Percentiles rank a stretch among this genome's conserved stretches.
These are phyloP conservation scores for Aspergillus campestris DNA, from an alignment of 495 filamentous ascomycete genomes.

Conservation along the genomic window DNA sequence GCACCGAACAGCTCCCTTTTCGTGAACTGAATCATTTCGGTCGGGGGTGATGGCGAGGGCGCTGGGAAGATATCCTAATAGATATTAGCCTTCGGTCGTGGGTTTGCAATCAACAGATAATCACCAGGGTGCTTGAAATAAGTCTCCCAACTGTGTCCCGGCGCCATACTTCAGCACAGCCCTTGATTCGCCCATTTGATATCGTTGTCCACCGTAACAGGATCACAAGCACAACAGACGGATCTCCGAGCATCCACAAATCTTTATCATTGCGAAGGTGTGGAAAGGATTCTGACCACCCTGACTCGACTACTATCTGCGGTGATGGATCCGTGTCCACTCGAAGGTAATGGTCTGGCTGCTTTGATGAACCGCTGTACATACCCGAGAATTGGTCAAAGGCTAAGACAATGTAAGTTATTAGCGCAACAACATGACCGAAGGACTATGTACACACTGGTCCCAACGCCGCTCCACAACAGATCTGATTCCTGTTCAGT, in stretches of 20 bases:
- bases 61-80: slow-evolving; percentile 1
- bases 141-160: background rate
- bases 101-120: background rate
- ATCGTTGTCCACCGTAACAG: background rate
- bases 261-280: background rate
- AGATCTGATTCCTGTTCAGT: background rate
- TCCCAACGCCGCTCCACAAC: slow-evolving; percentile 1
- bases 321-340: background rate
- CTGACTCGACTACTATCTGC: background rate
- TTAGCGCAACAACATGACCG: slow-evolving; percentile 1
- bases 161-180: slow-evolving; percentile 1
- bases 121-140: slow-evolving; percentile 1
- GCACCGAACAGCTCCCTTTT: slow-evolving; percentile 2
- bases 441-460: slow-evolving; percentile 1
- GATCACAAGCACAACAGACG: background rate
- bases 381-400: slow-evolving; percentile 1
- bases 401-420: background rate
- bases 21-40: background rate
- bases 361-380: background rate
- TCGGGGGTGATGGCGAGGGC: background rate
- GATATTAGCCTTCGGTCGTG: slow-evolving; percentile 1
- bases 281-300: slow-evolving; percentile 1
- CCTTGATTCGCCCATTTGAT: slow-evolving; percentile 1
- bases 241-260: background rate
- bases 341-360: slow-evolving; percentile 1